phyloP scores from a whole-genome alignment of 345 rosid species.

The Psidium friedrichsthalianum region DNA sequence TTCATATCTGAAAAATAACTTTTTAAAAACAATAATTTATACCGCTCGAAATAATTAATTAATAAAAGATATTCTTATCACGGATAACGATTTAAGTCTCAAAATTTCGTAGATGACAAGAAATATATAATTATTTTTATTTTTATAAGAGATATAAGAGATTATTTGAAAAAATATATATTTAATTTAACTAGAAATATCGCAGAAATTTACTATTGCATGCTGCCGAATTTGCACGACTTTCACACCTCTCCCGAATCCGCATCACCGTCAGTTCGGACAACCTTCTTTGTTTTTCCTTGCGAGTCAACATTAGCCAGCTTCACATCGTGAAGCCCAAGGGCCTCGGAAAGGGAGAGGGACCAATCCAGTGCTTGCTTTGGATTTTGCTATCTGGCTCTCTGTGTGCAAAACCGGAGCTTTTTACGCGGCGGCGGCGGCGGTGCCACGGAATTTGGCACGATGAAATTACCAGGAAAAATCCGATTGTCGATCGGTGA shows the following conservation, averaged over 20 bases:
- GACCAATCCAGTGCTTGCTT: not conserved
- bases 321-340: not conserved
- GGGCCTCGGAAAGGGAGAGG: not conserved
- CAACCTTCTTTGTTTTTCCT: not conserved
- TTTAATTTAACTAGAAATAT: not conserved
- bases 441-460: not conserved
- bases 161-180: too few species aligned
- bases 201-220: not conserved
- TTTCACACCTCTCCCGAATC: not conserved
- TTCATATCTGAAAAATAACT: too few species aligned
- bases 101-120: too few species aligned
- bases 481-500: not conserved
- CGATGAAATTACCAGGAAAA: not conserved
- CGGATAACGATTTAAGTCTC: too few species aligned
- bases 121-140: too few species aligned
- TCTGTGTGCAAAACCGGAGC: too few species aligned
- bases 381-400: not conserved
- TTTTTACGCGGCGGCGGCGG: too few species aligned
- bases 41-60: too few species aligned
- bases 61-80: too few species aligned
- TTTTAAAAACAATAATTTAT: too few species aligned
- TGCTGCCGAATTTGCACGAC: not conserved
- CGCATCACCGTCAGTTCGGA: not conserved
- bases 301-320: not conserved
- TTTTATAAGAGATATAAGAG: too few species aligned